phyloP scores from a whole-genome alignment of 2,329 filamentous ascomycete species.

The Fonsecaea monophora region DNA sequence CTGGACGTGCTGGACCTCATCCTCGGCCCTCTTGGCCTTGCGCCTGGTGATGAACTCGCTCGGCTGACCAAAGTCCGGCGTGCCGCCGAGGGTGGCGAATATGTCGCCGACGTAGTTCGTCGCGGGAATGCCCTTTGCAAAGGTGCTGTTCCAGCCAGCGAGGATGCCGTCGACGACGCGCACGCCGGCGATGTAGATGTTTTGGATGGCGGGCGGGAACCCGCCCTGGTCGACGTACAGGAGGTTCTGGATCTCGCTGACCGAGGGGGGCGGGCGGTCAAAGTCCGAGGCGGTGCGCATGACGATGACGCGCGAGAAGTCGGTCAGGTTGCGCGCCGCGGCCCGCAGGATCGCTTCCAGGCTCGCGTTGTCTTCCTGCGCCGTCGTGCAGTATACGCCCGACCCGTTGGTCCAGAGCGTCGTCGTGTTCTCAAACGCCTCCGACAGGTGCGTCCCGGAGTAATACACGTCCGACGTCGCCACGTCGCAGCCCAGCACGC shows the following conservation, averaged over 20 bases:
- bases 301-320: conserved; percentile 71
- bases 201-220: conserved; percentile 67
- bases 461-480: conserved; percentile 77
- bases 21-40: conserved; percentile 47
- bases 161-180: conserved; percentile 71
- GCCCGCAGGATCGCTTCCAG: conserved; percentile 70
- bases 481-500: conserved; percentile 69
- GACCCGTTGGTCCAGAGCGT: conserved; percentile 70
- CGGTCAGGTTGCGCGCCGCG: conserved; percentile 63
- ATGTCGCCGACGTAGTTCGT: conserved; percentile 75
- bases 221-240: conserved; percentile 67
- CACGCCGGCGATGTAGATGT: conserved; percentile 71
- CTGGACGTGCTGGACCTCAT: conserved; percentile 41
- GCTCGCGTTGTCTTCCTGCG: conserved; percentile 75
- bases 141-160: conserved; percentile 65
- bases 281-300: conserved; percentile 75
- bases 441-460: conserved; percentile 65
- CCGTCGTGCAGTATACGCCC: conserved; percentile 72
- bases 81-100: conserved; percentile 70
- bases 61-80: conserved; percentile 66
- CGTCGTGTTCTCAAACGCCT: conserved; percentile 71
- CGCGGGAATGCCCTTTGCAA: conserved; percentile 62
- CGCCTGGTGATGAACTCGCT: conserved; percentile 27
- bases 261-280: conserved; percentile 69
- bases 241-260: conserved; percentile 65